phyloP scores from a whole-genome alignment of 108 stramenopile genomes.

The Asterionellopsis glacialis region DNA sequence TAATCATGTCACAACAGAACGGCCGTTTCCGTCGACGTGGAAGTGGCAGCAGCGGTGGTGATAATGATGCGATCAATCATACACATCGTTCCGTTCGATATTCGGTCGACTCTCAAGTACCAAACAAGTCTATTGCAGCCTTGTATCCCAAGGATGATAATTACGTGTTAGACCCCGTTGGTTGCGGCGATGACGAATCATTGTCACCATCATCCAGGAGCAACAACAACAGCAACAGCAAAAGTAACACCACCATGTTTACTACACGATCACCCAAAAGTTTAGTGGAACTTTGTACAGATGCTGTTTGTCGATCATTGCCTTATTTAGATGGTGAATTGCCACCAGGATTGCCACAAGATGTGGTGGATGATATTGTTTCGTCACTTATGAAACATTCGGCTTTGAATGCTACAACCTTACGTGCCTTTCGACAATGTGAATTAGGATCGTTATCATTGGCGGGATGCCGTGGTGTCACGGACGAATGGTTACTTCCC shows the following conservation, averaged over 20 bases:
- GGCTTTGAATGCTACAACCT: constrained; percentile 68
- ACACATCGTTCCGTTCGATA: not conserved
- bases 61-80: not conserved
- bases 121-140: constrained; percentile 51
- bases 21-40: constrained; percentile 11
- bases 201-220: no score
- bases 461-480: constrained; percentile 70
- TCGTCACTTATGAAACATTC: constrained; percentile 56
- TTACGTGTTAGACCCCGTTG: constrained; percentile 32
- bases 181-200: no score
- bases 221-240: no score
- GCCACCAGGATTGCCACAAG: constrained; percentile 73
- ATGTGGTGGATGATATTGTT: constrained; percentile 68
- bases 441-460: constrained; percentile 55
- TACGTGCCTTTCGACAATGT: constrained; percentile 56
- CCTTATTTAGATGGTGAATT: constrained; percentile 56
- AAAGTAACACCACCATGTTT: not conserved
- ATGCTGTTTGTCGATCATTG: constrained; percentile 66
- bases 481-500: constrained; percentile 66
- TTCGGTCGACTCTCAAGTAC: constrained; percentile 9
- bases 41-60: not conserved
- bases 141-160: constrained; percentile 67
- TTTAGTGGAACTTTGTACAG: constrained; percentile 60
- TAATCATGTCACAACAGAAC: constrained; percentile 10
- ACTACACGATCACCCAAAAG: constrained; percentile 62